Evolutionary conservation across 495 filamentous ascomycete species (phyloP), one percentile per base, ranked within the genome.

Genomic region (Lasiosphaeriaceae sp.): DNA sequence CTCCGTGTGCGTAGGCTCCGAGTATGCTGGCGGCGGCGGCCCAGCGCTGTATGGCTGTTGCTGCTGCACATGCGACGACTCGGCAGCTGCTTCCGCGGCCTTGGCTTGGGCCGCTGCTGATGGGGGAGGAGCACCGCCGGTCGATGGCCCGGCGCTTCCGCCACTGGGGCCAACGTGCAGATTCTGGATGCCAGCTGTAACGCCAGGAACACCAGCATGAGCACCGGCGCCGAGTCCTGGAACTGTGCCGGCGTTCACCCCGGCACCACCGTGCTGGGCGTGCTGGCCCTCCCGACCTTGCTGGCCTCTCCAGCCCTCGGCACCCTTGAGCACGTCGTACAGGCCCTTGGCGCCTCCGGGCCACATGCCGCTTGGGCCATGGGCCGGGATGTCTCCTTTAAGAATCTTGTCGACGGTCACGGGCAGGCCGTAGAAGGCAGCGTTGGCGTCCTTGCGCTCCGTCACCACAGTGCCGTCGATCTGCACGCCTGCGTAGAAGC

Each of bases 371-470:
- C 72, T 29, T 11, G 60, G 55, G 16, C 52, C 49, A 4, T 54
- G 24, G 3, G 61, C 23, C 2, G 66, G 58, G 0, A 82, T 83
- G 57, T 90, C 85, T 24, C 89, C 88, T 3, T 77, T 75, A 7
- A 94, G 66, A 51, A 94, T 91, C 45, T 88, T 81, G 9, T 63
- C 69, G 8, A 87, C 86, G 0, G 80, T 72, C 31, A 92, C 75
- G 7, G 77, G 74, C 56, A 83, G 75, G 23, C 84, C 82, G 63
- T 90, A 94, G 62, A 92, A 92, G 2, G 77, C 74, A 50, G 87
- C 86, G 66, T 94, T 94, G 69, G 90, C 89, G 54, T 89, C 86
- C n/a, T 82, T 86, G 12, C 90, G 79, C 71, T 90, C 87, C 48
- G 90, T 84, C 56, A 94, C 76, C 29, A 92, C 80, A 0, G 88